Evolutionary conservation across 2,329 filamentous ascomycete genomes (phyloP), one percentile per base, ranked within the genome.

Genomic region (Paraphaeosphaeria minitans): DNA sequence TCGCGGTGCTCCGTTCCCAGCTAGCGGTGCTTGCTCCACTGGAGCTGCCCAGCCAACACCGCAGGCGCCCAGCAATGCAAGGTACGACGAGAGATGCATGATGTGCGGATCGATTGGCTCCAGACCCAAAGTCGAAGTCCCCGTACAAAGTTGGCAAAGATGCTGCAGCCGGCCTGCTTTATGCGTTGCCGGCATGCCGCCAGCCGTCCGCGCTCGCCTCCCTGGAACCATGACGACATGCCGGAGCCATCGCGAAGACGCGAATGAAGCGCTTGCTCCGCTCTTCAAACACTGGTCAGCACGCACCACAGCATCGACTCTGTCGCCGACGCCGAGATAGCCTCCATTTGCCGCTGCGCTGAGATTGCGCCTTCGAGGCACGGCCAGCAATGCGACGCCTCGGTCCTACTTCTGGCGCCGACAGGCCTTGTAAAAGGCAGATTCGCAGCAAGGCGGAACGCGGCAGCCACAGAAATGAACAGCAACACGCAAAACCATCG

Each of bases 201-300:
- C 53, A 16, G 37, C 37, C 37, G 37, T n/a, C 37, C 37, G 57
- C 58, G 57, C 53, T 53, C 59, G 33, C 56, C 63, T 61, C 62
- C 27, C n/a, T 47, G 76, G 56, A 74, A 74, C 59, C 75, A 80
- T 76, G 76, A 79, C 62, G 79, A 78, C 60, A 78, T 21, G 16
- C 9, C 41, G 27, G 37, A 72, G 58, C 62, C 12, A 58, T 56
- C 39, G n/a, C n/a, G n/a, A n/a, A n/a, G n/a, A n/a, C n/a, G n/a
- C n/a, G n/a, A n/a, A n/a, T n/a, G n/a, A n/a, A n/a, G n/a, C 53
- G 22, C 41, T 2, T 27, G 19, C 39, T 47, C 42, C 21, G 21
- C 39, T 43, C 45, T 39, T 39, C 52, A 31, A 21, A 33, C 31
- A 33, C 50, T 42, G 43, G 22, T 21, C 10, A 46, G 24, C 21